Evolutionary conservation across 2,329 filamentous ascomycete genomes (phyloP).

Genomic region (Exophiala alcalophila): DNA sequence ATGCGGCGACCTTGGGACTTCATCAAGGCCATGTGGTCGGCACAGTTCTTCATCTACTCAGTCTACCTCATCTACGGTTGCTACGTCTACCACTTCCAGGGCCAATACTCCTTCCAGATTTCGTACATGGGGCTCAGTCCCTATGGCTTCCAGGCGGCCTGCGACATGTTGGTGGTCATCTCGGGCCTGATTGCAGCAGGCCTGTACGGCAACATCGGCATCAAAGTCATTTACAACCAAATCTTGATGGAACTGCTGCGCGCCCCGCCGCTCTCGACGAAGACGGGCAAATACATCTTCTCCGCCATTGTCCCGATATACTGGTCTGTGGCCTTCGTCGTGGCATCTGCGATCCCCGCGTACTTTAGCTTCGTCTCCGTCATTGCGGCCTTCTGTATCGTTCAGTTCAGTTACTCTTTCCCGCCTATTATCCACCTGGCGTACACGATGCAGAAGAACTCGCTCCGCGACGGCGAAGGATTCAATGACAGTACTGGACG

Average conservation of each 20-base stretch:
- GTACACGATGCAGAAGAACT: conserved; percentile 33
- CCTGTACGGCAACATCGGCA: conserved; percentile 43
- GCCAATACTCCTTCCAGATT: conserved; percentile 26
- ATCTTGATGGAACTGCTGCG: conserved; percentile 43
- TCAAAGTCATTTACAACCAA: conserved; percentile 47
- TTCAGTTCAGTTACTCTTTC: conserved; percentile 36
- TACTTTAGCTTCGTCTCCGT: conserved; percentile 33
- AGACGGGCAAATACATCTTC: conserved; percentile 38
- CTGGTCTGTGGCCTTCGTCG: conserved; percentile 33
- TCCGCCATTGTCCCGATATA: conserved; percentile 30
- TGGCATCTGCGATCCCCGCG: conserved; percentile 33
- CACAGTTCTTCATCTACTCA: conserved; percentile 27
- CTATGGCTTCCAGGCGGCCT: conserved; percentile 37
- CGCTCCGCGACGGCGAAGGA: conserved; percentile 26
- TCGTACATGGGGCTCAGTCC: conserved; percentile 31
- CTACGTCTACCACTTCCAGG: conserved; percentile 31
- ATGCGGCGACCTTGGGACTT: conserved; percentile 32
- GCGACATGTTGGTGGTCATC: conserved; percentile 35
- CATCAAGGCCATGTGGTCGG: conserved; percentile 25
- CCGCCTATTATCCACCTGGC: conserved; percentile 34
- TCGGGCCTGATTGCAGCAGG: conserved; percentile 38
- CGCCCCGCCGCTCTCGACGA: conserved; percentile 40
- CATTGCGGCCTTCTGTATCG: conserved; percentile 33
- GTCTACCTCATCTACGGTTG: conserved; percentile 28
- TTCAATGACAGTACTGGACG: conserved; percentile 30